Base-by-base conservation (phyloP, 1,284 basidiomycete genomes). In the Serendipita sp. region DNA sequence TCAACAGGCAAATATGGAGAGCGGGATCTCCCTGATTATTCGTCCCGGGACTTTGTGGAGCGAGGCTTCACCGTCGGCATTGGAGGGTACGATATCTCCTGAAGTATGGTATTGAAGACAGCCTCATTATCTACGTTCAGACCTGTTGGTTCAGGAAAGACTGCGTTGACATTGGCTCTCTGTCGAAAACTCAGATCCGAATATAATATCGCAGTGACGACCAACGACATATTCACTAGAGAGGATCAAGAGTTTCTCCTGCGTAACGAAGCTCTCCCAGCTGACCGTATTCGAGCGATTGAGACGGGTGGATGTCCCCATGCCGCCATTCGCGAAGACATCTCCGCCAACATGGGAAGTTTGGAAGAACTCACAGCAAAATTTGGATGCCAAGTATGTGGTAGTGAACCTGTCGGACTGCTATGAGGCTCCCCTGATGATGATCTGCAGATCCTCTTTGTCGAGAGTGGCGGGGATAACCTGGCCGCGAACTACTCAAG, bases 221-320 rank as follows among this genome's bases (percentile, higher is more conserved):
- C 93, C 6, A 97, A 97, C 74, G 93, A 97, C 74, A 97, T 97
- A 71, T 96, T 97, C 75, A 99, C 95, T 44, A 82, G 87, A 29
- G 95, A 99, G 74, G 95, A 99, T 72, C 93, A 96, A 72, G 94
- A 99, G 72, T 99, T 99, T 74, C 78, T 99, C 42, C 95, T 97
- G 71, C 85, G 84, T 68, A 92, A 98, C 75, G 81, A 88, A 62
- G 95, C 95, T 0, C 82, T 99, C 2, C 85, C 89, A 0, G 74
- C 85, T 2, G 83, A 83, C 42, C 87, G 95, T 45, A 98, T 99
- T 69, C 83, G 92, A 26, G 93, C 96, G 0, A 96, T 99, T 68
- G 95, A 99, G 76, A 99, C 96, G 0, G 90, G 93, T 43, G 93
- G 93, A 1, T 97, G 93, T 73, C 93, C 93, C 1, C 93, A 96